A percentile compares a stretch with the other conserved stretches of the same genome.
These are phyloP conservation scores for Fusarium sp. DNA, from an alignment of 2,329 filamentous ascomycete genomes.

Conservation along the genomic window DNA sequence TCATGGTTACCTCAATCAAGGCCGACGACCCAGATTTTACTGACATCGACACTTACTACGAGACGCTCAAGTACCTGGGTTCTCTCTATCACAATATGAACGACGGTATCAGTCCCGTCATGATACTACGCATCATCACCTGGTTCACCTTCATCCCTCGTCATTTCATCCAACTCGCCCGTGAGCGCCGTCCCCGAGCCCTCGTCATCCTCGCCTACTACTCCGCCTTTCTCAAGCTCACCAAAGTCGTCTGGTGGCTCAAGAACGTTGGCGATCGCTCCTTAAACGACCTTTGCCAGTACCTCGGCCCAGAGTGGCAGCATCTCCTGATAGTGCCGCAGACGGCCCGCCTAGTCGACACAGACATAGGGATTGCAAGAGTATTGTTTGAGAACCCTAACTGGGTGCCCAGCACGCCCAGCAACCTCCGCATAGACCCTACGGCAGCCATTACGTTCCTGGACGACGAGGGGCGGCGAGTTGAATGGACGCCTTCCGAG, in stretches of 20 bases:
- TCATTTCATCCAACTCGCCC: slow-evolving; percentile 58
- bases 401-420: slow-evolving; percentile 50
- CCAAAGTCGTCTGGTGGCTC: slow-evolving; percentile 62
- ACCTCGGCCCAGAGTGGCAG: slow-evolving; percentile 56
- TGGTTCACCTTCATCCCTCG: slow-evolving; percentile 64
- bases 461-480: slow-evolving; percentile 39
- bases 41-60: slow-evolving; percentile 56
- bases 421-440: slow-evolving; percentile 26
- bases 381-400: slow-evolving; percentile 58
- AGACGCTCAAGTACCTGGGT: slow-evolving; percentile 62
- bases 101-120: slow-evolving; percentile 57
- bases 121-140: slow-evolving; percentile 63
- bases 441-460: slow-evolving; percentile 30
- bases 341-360: slow-evolving; percentile 50
- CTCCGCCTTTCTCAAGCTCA: slow-evolving; percentile 62
- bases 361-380: slow-evolving; percentile 52
- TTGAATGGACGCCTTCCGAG: slow-evolving; percentile 36
- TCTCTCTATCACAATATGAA: slow-evolving; percentile 63
- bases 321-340: slow-evolving; percentile 56
- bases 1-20: slow-evolving; percentile 61
- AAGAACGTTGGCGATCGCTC: slow-evolving; percentile 59
- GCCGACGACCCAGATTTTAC: slow-evolving; percentile 56
- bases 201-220: slow-evolving; percentile 66
- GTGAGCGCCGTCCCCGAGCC: slow-evolving; percentile 57
- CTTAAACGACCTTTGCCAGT: slow-evolving; percentile 56